These are phyloP conservation scores for Neurospora africana DNA, from an alignment of 495 filamentous ascomycete species.

Conservation along the genomic window DNA sequence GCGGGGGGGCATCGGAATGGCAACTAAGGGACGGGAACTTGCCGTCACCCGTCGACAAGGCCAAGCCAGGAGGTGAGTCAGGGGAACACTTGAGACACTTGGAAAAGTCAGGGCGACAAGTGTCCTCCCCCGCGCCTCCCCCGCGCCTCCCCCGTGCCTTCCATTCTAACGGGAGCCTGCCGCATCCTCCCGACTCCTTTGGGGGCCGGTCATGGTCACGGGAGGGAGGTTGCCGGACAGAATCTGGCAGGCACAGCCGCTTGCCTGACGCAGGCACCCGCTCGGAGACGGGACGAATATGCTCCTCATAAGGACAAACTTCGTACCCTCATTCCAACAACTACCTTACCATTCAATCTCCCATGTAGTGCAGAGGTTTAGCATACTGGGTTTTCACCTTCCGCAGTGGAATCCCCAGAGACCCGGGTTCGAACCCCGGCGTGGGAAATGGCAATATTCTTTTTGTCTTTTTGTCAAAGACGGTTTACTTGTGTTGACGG, in stretches of 20 bases:
- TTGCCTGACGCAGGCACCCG: background rate
- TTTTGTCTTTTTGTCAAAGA: background rate
- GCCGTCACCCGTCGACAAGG: no score
- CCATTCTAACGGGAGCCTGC: background rate
- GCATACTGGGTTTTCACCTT: slow-evolving; percentile 14
- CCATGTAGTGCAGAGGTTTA: slow-evolving; percentile 18
- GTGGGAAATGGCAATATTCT: background rate
- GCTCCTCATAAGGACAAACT: background rate
- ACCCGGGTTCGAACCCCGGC: slow-evolving; percentile 17
- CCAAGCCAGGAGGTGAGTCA: no score
- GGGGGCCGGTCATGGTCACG: background rate
- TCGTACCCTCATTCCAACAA: background rate
- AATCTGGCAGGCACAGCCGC: background rate
- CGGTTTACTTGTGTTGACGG: background rate
- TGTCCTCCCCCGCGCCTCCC: background rate
- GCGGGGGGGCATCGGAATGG: no score
- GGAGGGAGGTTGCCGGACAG: background rate
- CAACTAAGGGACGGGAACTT: no score
- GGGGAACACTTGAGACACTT: no score
- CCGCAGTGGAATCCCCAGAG: slow-evolving; percentile 2
- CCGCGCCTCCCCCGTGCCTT: background rate
- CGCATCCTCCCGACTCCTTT: background rate
- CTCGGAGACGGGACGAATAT: background rate
- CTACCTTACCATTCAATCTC: background rate
- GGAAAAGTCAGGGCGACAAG: background rate